These are phyloP conservation scores for Glutinoglossum americanum DNA, from an alignment of 495 filamentous ascomycete genomes.

Conservation along the genomic window DNA sequence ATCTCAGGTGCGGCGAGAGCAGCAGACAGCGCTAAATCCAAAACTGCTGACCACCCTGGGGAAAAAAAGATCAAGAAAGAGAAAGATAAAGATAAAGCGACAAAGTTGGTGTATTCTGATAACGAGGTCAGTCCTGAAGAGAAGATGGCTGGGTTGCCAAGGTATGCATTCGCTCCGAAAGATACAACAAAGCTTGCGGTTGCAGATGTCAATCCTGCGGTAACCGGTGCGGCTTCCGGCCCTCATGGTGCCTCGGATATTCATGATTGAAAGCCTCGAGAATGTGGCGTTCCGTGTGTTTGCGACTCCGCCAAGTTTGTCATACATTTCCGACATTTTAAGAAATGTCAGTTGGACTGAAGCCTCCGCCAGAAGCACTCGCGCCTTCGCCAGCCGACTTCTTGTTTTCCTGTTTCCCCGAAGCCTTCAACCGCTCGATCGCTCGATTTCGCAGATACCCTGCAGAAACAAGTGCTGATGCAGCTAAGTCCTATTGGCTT, in stretches of 20 bases:
- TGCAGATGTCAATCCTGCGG: constrained; percentile 11
- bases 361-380: not conserved
- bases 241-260: constrained; percentile 6
- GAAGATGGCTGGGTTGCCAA: constrained; percentile 57
- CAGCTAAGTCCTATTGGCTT: constrained; percentile 2
- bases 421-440: not conserved
- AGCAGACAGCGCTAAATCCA: constrained; percentile 15
- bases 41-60: constrained; percentile 15
- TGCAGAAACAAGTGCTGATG: constrained; percentile 1
- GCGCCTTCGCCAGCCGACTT: not conserved
- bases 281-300: not conserved
- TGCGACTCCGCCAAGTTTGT: not conserved
- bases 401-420: not conserved
- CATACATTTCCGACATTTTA: not conserved
- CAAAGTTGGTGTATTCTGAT: constrained; percentile 58
- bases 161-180: constrained; percentile 49
- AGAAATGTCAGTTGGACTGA: not conserved
- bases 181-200: constrained; percentile 14
- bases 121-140: constrained; percentile 67
- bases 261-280: not conserved
- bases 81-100: constrained; percentile 45
- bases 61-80: constrained; percentile 47
- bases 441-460: not conserved
- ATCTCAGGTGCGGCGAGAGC: constrained; percentile 28
- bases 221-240: constrained; percentile 8